Evolutionary conservation across 768 basidiomycete genomes (phyloP).

Genomic region (Pholiota microspora): DNA sequence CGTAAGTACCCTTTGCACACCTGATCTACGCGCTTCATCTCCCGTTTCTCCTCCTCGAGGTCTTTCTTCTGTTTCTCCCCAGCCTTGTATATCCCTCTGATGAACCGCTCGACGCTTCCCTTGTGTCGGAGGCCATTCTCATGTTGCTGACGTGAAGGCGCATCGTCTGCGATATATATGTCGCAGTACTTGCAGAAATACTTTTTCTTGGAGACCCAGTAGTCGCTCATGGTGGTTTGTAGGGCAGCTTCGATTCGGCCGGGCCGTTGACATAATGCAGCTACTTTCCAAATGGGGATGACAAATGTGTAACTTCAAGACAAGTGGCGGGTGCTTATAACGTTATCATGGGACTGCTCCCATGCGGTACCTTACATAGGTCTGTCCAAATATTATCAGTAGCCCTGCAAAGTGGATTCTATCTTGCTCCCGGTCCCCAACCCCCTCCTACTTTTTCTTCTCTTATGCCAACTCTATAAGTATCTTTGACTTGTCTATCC

Average conservation of each 20-base stretch:
- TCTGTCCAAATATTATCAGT: too few species aligned
- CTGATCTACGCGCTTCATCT: slow-evolving; percentile 84
- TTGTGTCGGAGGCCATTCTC: slow-evolving; percentile 93
- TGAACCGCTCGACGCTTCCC: slow-evolving; percentile 90
- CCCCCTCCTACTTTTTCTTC: not conserved
- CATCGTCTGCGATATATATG: slow-evolving; percentile 96
- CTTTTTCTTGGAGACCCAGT: slow-evolving; percentile 90
- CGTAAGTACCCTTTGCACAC: slow-evolving; percentile 35
- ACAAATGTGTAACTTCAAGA: too few species aligned
- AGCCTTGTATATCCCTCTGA: slow-evolving; percentile 88
- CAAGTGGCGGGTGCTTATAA: not conserved
- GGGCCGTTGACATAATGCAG: not conserved
- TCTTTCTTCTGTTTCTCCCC: slow-evolving; percentile 89
- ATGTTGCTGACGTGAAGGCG: slow-evolving; percentile 85
- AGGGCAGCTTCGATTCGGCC: not conserved
- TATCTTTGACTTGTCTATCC: too few species aligned
- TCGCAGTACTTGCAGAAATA: slow-evolving; percentile 98
- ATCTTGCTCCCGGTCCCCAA: too few species aligned
- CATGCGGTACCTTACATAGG: not conserved
- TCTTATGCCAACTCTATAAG: too few species aligned
- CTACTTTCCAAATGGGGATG: too few species aligned
- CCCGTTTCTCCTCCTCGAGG: slow-evolving; percentile 78
- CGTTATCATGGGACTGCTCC: not conserved
- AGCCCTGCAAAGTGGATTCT: too few species aligned
- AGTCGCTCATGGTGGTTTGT: slow-evolving; percentile 68